Conservation (phyloP, 2,329 filamentous ascomycete species). For the Curvularia sp. region DNA sequence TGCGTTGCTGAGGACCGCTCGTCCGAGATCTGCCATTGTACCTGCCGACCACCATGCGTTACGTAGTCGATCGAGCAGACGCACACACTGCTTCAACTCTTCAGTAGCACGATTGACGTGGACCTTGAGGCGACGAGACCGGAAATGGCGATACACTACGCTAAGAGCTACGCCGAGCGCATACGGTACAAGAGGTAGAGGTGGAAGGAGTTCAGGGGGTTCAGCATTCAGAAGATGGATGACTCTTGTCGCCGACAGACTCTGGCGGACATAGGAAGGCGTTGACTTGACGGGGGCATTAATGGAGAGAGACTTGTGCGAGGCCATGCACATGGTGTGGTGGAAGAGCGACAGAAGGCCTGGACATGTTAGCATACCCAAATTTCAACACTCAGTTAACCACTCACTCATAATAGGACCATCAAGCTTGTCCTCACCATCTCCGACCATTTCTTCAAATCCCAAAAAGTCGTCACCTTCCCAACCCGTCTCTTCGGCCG, state of each 20-base stretch:
- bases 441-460: constrained; percentile 55
- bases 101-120: constrained; percentile 57
- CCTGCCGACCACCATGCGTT: constrained; percentile 57
- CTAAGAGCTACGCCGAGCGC: constrained; percentile 63
- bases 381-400: constrained; percentile 2
- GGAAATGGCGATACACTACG: constrained; percentile 64
- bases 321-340: constrained; percentile 64
- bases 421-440: constrained; percentile 49
- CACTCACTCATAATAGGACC: constrained; percentile 48
- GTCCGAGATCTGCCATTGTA: constrained; percentile 54
- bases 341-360: constrained; percentile 64
- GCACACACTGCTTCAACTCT: constrained; percentile 55
- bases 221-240: constrained; percentile 60
- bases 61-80: constrained; percentile 54
- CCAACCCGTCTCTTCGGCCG: constrained; percentile 55
- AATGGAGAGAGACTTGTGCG: constrained; percentile 59
- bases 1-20: constrained; percentile 51
- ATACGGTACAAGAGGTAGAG: constrained; percentile 64
- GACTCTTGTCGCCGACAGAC: constrained; percentile 63
- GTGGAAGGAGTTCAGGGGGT: constrained; percentile 56
- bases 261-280: constrained; percentile 62
- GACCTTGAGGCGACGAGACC: constrained; percentile 59
- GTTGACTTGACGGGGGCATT: constrained; percentile 57
- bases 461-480: constrained; percentile 56
- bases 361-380: constrained; percentile 33